Conservation (phyloP, 1,139 yeast genomes). For the Ogataea hybrid region DNA sequence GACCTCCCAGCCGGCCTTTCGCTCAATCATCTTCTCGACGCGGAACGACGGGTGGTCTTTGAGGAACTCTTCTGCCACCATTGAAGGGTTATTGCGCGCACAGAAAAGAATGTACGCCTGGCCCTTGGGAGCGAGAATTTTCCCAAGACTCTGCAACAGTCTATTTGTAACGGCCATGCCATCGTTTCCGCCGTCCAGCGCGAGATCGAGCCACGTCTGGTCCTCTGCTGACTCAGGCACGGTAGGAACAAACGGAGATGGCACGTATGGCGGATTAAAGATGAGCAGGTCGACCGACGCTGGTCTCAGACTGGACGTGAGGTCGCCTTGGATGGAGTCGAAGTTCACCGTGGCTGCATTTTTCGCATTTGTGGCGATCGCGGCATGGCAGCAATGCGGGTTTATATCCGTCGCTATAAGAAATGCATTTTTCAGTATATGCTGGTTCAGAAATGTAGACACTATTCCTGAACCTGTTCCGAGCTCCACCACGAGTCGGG, state of each 20-base stretch:
- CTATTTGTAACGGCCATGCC: slow-evolving; percentile 84
- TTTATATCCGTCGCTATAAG: slow-evolving; percentile 75
- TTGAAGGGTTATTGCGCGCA: slow-evolving; percentile 77
- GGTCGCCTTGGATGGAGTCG: slow-evolving; percentile 60
- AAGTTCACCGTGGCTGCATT: slow-evolving; percentile 43
- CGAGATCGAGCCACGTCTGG: slow-evolving; percentile 80
- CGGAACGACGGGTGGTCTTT: slow-evolving; percentile 32
- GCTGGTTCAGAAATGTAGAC: slow-evolving; percentile 63
- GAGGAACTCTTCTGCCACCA: slow-evolving; percentile 50
- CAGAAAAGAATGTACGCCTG: slow-evolving; percentile 80
- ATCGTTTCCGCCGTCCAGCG: slow-evolving; percentile 81
- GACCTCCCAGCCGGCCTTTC: slow-evolving; percentile 98
- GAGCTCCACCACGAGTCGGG: slow-evolving; percentile 69
- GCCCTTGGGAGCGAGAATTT: slow-evolving; percentile 52
- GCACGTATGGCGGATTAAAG: slow-evolving; percentile 96
- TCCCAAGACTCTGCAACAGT: slow-evolving; percentile 52
- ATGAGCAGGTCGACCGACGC: slow-evolving; percentile 63
- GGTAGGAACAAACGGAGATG: slow-evolving; percentile 61
- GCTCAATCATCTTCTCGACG: slow-evolving; percentile 46
- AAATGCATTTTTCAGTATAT: slow-evolving; percentile 49
- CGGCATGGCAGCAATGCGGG: slow-evolving; percentile 67
- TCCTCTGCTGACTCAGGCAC: slow-evolving; percentile 46
- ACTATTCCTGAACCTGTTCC: slow-evolving; percentile 94
- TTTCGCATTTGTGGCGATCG: slow-evolving; percentile 46
- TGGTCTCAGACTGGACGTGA: slow-evolving; percentile 49